Conservation (phyloP, 768 basidiomycete genomes). For the Russula foetens region DNA sequence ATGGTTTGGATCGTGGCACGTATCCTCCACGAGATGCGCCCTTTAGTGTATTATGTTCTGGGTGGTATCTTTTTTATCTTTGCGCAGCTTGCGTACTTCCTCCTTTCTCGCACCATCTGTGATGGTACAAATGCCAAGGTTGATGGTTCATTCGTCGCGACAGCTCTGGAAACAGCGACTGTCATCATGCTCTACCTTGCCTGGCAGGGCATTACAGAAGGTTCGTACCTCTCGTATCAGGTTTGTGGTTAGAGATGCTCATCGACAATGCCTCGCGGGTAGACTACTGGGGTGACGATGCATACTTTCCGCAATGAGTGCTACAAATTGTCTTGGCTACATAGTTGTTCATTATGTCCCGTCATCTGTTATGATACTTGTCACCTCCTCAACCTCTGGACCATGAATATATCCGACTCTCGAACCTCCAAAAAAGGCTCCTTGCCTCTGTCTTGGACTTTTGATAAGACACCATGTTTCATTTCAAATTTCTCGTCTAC, state of each 20-base stretch:
- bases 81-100: conserved; percentile 75
- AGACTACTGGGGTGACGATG: conserved; percentile 43
- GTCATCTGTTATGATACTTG: not conserved
- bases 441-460: not conserved
- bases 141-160: conserved; percentile 84
- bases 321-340: not conserved
- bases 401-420: not conserved
- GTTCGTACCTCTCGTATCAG: conserved; percentile 31
- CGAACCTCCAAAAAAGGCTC: too few relatives aligned
- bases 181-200: conserved; percentile 62
- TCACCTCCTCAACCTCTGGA: not conserved
- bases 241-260: not conserved
- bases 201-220: conserved; percentile 91
- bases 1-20: conserved; percentile 77
- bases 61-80: conserved; percentile 72
- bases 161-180: conserved; percentile 70
- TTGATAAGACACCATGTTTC: not conserved
- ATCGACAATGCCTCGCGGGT: not conserved
- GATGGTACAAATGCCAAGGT: conserved; percentile 54
- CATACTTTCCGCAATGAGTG: conserved; percentile 30
- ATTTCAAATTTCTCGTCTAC: conserved; percentile 3
- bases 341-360: not conserved
- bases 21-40: conserved; percentile 70
- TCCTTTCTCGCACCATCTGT: conserved; percentile 73
- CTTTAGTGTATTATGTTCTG: conserved; percentile 70